Evolutionary conservation across 495 filamentous ascomycete genomes (phyloP), one percentile per base, ranked within the genome.

Genomic region (Oidiodendron maius): DNA sequence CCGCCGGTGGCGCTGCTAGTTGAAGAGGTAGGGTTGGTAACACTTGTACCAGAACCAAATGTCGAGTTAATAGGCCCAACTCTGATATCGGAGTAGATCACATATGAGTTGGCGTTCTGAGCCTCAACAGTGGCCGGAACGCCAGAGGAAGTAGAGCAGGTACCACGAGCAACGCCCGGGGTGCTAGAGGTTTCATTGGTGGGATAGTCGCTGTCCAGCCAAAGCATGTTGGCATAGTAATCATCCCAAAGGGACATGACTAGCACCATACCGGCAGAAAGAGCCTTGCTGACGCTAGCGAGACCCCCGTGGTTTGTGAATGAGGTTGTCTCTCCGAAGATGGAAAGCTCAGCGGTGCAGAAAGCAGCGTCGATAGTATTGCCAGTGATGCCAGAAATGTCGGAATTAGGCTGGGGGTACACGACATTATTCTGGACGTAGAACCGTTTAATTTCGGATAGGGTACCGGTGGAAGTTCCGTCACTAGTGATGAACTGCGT

Each of bases 131-230:
- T 74, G 16, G 58, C 52, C 20, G 84, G 83, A 17, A 69, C 70
- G 47, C 84, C 86, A 24, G 78, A 81, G 63, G 66, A 67, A 44
- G 68, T 73, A 35, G 75, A 44, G 66, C 87, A 93, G 49, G 76
- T 74, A 42, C 87, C 87, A 63, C 87, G 84, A 55, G 73, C 73
- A 44, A 78, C 75, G 64, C 87, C 87, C 25, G 83, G 83, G 10
- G 58, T 59, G 53, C 70, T 60, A 3, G 70, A 42, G 36, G 69
- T 65, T 8, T 62, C 71, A n/a, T n/a, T n/a, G n/a, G n/a, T n/a
- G 2, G 87, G 87, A 71, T 82, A 89, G 65, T 69, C 76, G 61
- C 80, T 81, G 72, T 91, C 87, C 58, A 93, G 81, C 87, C 87
- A 91, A 56, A 85, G 75, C 87, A 91, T 91, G 71, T 87, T 77